phyloP scores from a whole-genome alignment of 371 early-diverging fungal genomes.

The Haplosporangium sp. region DNA sequence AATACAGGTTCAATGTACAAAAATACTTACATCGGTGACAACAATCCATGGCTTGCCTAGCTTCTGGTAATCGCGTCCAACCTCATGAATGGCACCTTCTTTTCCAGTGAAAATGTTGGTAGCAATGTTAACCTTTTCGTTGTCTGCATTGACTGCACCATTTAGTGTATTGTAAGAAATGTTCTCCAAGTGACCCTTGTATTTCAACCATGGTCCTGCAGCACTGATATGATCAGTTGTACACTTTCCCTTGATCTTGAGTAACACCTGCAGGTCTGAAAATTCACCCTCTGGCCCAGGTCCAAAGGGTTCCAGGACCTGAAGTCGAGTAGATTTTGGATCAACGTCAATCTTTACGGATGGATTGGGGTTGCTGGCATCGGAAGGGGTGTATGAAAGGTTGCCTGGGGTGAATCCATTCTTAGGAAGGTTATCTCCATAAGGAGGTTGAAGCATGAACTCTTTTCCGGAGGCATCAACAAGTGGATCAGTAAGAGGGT shows the following conservation, averaged over 20 bases:
- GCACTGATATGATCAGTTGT: conserved; percentile 98
- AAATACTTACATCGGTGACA: conserved; percentile 80
- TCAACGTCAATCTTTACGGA: conserved; percentile 73
- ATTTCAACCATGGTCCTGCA: conserved; percentile 97
- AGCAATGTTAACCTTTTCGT: conserved; percentile 87
- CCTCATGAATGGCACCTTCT: conserved; percentile 88
- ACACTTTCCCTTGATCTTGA: conserved; percentile 97
- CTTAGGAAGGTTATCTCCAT: conserved; percentile 88
- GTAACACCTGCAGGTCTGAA: conserved; percentile 78
- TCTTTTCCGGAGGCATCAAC: conserved; percentile 74
- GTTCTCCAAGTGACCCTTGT: conserved; percentile 97
- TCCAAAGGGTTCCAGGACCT: conserved; percentile 86
- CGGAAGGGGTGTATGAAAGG: conserved; percentile 68
- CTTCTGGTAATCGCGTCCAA: conserved; percentile 90
- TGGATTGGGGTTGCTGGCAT: conserved; percentile 69
- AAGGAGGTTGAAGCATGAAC: conserved; percentile 87
- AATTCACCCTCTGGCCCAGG: conserved; percentile 86
- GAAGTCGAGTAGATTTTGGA: conserved; percentile 84
- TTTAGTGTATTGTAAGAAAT: conserved; percentile 97
- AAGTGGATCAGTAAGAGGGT: conserved; percentile 90
- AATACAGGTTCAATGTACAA: not conserved
- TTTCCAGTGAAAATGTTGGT: conserved; percentile 76
- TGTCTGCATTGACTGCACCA: conserved; percentile 94
- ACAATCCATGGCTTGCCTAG: conserved; percentile 91
- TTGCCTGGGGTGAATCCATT: conserved; percentile 89